Evolutionary conservation across 2,329 filamentous ascomycete species (phyloP).

Genomic region (Aspergillus fructus): DNA sequence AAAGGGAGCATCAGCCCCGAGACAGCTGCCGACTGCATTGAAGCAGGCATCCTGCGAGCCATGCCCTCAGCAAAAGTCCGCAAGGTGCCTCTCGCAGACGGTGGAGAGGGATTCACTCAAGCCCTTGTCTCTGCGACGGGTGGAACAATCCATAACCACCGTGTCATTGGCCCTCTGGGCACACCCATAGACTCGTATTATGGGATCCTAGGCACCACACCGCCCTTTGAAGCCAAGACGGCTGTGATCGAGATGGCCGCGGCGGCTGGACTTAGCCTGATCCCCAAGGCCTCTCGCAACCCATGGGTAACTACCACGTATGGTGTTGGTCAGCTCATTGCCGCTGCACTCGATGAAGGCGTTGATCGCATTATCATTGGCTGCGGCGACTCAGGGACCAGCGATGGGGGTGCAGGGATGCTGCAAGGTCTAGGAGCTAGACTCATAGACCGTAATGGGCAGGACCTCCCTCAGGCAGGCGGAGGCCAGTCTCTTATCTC

Average conservation of each 20-base stretch:
- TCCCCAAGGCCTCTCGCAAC: constrained; percentile 46
- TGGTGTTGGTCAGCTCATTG: constrained; percentile 52
- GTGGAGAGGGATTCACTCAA: constrained; percentile 53
- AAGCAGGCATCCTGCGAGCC: constrained; percentile 48
- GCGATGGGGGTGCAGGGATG: constrained; percentile 56
- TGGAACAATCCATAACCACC: constrained; percentile 39
- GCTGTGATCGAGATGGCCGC: constrained; percentile 56
- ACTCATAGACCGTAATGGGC: constrained; percentile 41
- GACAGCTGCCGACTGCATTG: constrained; percentile 53
- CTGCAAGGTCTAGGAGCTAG: constrained; percentile 53
- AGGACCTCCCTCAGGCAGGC: constrained; percentile 37
- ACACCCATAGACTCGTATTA: constrained; percentile 46
- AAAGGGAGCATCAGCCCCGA: constrained; percentile 54
- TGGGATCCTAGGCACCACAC: constrained; percentile 42
- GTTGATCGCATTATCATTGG: constrained; percentile 50
- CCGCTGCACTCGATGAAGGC: constrained; percentile 48
- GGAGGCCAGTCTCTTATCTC: constrained; percentile 44
- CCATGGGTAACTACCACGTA: constrained; percentile 52
- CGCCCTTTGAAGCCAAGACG: constrained; percentile 26
- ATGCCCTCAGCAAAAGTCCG: constrained; percentile 43
- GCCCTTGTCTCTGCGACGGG: constrained; percentile 47
- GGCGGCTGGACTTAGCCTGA: constrained; percentile 52
- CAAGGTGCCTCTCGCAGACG: constrained; percentile 54
- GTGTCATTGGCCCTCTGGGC: constrained; percentile 49
- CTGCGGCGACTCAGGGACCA: constrained; percentile 56